Base-by-base conservation (phyloP, 2,329 filamentous ascomycete genomes). In the Xylaria digitata region DNA sequence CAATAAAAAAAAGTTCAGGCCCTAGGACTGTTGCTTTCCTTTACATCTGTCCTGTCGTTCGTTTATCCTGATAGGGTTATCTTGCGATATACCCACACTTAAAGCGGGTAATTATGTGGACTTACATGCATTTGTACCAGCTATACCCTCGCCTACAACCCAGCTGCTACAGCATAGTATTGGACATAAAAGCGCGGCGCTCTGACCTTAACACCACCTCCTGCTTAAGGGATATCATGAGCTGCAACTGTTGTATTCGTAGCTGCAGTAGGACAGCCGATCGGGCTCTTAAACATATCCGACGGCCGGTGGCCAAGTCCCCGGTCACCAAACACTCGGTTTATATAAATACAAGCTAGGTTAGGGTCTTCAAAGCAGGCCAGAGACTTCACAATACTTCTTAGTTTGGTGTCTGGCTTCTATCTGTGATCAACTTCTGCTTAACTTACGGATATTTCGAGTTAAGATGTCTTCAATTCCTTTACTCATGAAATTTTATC, bases 381-480 rank as follows among this genome's bases (percentile, higher is more conserved):
- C 11, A 30, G 9, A 34, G 23, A 34, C 9, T 53, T 8, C 4
- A 21, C 37, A 19, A 58, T 17, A 37, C 21, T 42, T 46, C 30
- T 43, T 9, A 7, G 1, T n/a, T 4, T 5, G 19, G 6, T 6
- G 6, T 15, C 23, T 52, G 30, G n/a, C 32, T 11, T 46, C 8
- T 13, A 26, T 19, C 26, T 46, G 3, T 6, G 13, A 45, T 3
- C 8, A n/a, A 40, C 30, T 6, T 42, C 4, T 13, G 17, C 21
- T 49, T 54, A 6, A 1, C 19, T 17, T 11, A 5, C 15, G 8
- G 19, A 40, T 9, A 19, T 9, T 43, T 60, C 8, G 7, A 45
- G 13, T 19, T 45, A 4, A 37, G 11, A 65, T 65, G 63, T 50
- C 9, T 52, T 50, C 56, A 40, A 34, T 61, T 45, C n/a, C 43